Evolutionary conservation across 257 asterid genomes (phyloP).

Genomic region (Solanum tarapatanum): DNA sequence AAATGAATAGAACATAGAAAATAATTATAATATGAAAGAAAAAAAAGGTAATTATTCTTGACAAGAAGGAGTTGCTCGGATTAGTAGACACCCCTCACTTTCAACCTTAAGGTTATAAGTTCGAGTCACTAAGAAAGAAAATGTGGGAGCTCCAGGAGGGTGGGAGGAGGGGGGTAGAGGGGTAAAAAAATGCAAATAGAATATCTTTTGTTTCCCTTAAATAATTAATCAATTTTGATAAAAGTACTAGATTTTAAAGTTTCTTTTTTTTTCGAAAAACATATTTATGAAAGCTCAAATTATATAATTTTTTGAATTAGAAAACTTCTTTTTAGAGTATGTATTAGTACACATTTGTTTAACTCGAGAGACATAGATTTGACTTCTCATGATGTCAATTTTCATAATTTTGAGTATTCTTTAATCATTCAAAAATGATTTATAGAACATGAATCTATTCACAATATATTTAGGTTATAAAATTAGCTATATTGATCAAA

Average conservation of each 20-base stretch:
- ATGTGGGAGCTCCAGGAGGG: not conserved
- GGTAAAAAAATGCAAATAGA: not conserved
- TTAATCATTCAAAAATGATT: not conserved
- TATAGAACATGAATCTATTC: not conserved
- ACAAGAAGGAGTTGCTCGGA: not conserved
- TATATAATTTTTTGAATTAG: not conserved
- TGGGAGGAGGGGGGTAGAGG: not conserved
- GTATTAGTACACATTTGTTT: not conserved
- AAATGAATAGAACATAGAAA: no score
- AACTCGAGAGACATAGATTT: not conserved
- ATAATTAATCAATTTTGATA: no score
- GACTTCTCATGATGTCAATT: not conserved
- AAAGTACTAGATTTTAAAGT: not conserved
- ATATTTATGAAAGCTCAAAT: not conserved
- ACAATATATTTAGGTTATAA: not conserved
- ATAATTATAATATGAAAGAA: no score
- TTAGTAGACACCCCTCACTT: not conserved
- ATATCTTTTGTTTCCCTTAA: not conserved
- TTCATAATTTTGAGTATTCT: not conserved
- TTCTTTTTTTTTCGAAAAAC: not conserved
- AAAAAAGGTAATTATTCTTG: not conserved
- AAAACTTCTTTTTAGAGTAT: not conserved
- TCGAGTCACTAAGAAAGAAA: no score
- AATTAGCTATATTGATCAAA: not conserved
- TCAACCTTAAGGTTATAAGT: no score